Conservation (phyloP, 495 filamentous ascomycete genomes). For the Annulohypoxylon bovei region DNA sequence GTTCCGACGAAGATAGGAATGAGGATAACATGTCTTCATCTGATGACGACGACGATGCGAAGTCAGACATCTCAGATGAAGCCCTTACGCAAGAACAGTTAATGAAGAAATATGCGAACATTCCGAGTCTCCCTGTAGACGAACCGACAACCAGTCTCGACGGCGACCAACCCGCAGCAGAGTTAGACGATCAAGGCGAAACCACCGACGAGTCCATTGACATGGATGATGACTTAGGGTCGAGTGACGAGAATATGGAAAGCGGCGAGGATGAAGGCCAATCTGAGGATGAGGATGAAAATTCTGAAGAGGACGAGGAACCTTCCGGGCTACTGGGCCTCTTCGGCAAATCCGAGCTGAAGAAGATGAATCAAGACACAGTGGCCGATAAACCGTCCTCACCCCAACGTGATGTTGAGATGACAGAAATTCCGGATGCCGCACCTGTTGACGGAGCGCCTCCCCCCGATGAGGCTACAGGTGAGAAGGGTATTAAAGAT, state of each 20-base stretch:
- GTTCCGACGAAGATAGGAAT: constrained; percentile 49
- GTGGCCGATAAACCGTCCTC: constrained; percentile 9
- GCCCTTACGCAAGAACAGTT: constrained; percentile 82
- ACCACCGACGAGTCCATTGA: constrained; percentile 82
- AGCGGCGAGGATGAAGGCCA: constrained; percentile 56
- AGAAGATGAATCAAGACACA: constrained; percentile 52
- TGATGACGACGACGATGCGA: constrained; percentile 66
- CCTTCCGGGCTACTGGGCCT: constrained; percentile 74
- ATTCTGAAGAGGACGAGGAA: constrained; percentile 61
- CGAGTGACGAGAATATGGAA: constrained; percentile 68
- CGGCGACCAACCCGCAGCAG: constrained; percentile 38
- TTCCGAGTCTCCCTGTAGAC: constrained; percentile 55
- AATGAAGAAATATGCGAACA: constrained; percentile 77
- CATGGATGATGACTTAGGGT: constrained; percentile 87
- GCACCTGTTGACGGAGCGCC: neutral
- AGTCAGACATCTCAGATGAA: constrained; percentile 72
- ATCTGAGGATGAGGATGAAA: constrained; percentile 59
- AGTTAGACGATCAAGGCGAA: constrained; percentile 73
- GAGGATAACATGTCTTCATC: constrained; percentile 80
- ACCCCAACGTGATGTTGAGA: constrained; percentile 26
- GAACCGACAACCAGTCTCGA: constrained; percentile 37
- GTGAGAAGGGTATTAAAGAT: neutral
- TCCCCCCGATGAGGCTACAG: neutral
- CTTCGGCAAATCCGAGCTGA: constrained; percentile 60
- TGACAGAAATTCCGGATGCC: constrained; percentile 17